These are phyloP conservation scores for Debaryomyces udenii DNA, from an alignment of 1,139 yeast genomes.

Conservation along the genomic window DNA sequence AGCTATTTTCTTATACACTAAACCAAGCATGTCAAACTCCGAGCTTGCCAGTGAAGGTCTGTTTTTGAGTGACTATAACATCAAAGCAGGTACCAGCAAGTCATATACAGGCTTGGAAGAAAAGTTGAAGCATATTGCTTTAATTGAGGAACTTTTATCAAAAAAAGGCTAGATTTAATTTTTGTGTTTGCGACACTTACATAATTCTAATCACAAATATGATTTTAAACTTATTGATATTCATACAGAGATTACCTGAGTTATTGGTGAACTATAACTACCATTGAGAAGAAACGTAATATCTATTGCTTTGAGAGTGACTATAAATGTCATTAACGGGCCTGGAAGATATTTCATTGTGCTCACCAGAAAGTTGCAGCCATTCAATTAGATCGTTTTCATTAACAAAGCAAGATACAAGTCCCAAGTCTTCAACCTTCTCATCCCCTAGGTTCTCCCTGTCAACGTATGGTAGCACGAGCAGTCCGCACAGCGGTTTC, in stretches of 20 bases:
- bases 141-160: neutral
- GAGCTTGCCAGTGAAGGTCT: slow-evolving; percentile 1
- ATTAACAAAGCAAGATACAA: no score
- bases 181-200: neutral
- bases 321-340: neutral
- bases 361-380: no score
- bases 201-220: neutral
- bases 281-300: no score
- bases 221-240: neutral
- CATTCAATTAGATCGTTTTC: no score
- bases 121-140: slow-evolving; percentile 10
- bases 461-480: no score
- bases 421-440: no score
- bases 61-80: neutral
- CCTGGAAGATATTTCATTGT: no score
- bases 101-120: slow-evolving; percentile 7
- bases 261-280: no score
- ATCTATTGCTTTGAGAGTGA: neutral
- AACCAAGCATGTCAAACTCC: slow-evolving; percentile 3
- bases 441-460: no score
- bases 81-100: neutral
- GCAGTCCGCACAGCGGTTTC: no score
- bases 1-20: slow-evolving; percentile 25
- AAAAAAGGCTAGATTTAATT: neutral
- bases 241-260: neutral